These are phyloP conservation scores for Gossypium arboreum DNA, from an alignment of 345 rosid genomes.

Conservation along the genomic window DNA sequence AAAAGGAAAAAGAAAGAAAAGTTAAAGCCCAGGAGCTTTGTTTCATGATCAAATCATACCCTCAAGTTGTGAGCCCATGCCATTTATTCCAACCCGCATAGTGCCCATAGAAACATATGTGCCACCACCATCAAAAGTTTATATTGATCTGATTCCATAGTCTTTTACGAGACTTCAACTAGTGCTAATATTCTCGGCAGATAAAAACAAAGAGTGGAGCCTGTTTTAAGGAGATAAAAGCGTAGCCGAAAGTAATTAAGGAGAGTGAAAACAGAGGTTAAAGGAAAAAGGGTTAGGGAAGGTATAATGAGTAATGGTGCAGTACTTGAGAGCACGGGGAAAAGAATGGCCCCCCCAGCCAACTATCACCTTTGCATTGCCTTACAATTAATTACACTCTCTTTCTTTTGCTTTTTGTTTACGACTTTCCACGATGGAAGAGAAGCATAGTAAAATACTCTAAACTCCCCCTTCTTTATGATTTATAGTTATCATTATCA, in stretches of 20 bases:
- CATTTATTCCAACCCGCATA: no score
- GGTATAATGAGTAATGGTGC: slow-evolving; percentile 31
- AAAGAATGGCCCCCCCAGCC: slow-evolving; percentile 26
- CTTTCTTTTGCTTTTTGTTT: slow-evolving; percentile 15
- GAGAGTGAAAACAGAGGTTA: slow-evolving; percentile 3
- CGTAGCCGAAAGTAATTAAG: slow-evolving; percentile 16
- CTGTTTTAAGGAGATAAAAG: not conserved
- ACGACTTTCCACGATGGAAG: slow-evolving; percentile 27
- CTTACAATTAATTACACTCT: slow-evolving; percentile 15
- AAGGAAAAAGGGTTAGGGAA: slow-evolving; percentile 12
- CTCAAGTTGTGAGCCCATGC: slow-evolving; percentile 26
- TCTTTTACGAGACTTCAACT: not conserved
- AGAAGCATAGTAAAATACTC: not conserved
- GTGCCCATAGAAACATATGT: no score
- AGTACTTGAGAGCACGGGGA: slow-evolving; percentile 33
- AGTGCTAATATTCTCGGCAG: not conserved
- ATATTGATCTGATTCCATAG: not conserved
- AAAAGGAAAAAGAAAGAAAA: slow-evolving; percentile 9
- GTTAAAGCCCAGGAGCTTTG: slow-evolving; percentile 43
- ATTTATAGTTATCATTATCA: slow-evolving; percentile 16
- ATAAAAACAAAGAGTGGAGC: not conserved
- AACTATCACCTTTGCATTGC: slow-evolving; percentile 15
- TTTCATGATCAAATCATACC: slow-evolving; percentile 44
- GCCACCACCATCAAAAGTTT: no score
- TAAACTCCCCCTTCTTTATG: not conserved